A percentile compares a stretch with the other conserved stretches of the same genome.
These are phyloP conservation scores for Naganishia friedmannii DNA, from an alignment of 768 basidiomycete genomes.

Conservation along the genomic window DNA sequence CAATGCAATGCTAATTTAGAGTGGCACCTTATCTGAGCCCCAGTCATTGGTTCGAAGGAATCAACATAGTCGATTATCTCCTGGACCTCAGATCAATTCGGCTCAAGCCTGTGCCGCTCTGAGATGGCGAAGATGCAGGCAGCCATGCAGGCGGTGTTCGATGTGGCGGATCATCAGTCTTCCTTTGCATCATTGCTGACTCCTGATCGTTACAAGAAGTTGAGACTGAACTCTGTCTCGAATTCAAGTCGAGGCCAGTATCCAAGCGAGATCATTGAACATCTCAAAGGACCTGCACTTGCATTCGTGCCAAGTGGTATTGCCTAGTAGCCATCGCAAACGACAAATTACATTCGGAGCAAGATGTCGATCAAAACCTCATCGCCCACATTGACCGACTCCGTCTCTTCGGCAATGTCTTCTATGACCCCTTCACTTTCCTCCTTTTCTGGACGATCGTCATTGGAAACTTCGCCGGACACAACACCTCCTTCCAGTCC, in stretches of 20 bases:
- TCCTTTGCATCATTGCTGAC: not conserved
- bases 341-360: not conserved
- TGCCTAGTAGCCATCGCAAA: not conserved
- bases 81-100: not conserved
- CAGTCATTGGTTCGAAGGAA: not conserved
- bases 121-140: not conserved
- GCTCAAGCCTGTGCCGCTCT: not conserved
- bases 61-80: not conserved
- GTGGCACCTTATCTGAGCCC: slow-evolving; percentile 10
- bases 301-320: not conserved
- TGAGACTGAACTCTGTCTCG: too few relatives aligned
- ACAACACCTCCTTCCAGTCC: slow-evolving; percentile 19
- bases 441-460: slow-evolving; percentile 11
- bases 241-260: too few relatives aligned
- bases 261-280: not conserved
- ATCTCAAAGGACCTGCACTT: not conserved
- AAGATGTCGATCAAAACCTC: not conserved
- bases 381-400: slow-evolving; percentile 6
- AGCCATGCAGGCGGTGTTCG: not conserved
- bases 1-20: not conserved
- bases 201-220: not conserved
- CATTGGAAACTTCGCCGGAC: slow-evolving; percentile 15
- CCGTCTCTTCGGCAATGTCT: slow-evolving; percentile 13
- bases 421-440: slow-evolving; percentile 4
- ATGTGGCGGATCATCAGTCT: not conserved